A percentile compares a stretch with the other conserved stretches of the same genome.
Conservation (phyloP, 176 grass and related monocot species). For the Puccinellia tenuiflora region DNA sequence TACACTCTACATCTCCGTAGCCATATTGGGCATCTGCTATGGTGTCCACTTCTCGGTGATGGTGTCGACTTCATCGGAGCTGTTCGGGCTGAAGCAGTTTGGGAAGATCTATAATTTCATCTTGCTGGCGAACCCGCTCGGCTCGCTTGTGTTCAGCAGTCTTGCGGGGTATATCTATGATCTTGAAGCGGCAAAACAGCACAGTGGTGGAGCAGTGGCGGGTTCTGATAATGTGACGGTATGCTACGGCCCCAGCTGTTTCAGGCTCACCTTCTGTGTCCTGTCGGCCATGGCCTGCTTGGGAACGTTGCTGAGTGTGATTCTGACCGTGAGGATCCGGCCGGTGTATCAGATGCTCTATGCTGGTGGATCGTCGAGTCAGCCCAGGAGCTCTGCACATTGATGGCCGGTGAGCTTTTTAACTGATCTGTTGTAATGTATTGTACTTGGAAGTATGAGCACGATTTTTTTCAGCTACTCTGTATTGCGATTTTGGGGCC, state of each 20-base stretch:
- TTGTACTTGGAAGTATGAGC: neutral
- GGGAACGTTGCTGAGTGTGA: slow-evolving; percentile 62
- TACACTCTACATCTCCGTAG: slow-evolving; percentile 51
- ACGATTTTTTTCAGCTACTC: neutral
- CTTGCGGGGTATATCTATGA: slow-evolving; percentile 80
- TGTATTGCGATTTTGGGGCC: neutral
- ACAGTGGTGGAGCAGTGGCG: slow-evolving; percentile 22
- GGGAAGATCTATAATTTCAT: slow-evolving; percentile 87
- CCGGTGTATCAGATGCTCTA: slow-evolving; percentile 94
- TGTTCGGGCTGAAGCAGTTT: slow-evolving; percentile 89
- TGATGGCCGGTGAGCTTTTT: slow-evolving; percentile 10
- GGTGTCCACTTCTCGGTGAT: slow-evolving; percentile 75
- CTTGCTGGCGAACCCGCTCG: slow-evolving; percentile 63
- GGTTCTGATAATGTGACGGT: slow-evolving; percentile 29
- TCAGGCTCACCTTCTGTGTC: slow-evolving; percentile 80
- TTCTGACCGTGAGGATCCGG: slow-evolving; percentile 60
- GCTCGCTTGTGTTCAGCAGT: slow-evolving; percentile 62
- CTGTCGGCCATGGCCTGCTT: slow-evolving; percentile 53
- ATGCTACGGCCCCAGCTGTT: slow-evolving; percentile 76
- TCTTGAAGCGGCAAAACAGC: slow-evolving; percentile 57
- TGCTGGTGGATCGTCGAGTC: slow-evolving; percentile 55
- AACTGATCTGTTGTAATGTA: neutral
- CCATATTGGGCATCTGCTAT: slow-evolving; percentile 65
- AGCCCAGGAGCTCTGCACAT: slow-evolving; percentile 49
- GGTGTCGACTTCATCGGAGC: slow-evolving; percentile 78